phyloP scores from a whole-genome alignment of 805 yeast species.

The Ogataea methanolica region DNA sequence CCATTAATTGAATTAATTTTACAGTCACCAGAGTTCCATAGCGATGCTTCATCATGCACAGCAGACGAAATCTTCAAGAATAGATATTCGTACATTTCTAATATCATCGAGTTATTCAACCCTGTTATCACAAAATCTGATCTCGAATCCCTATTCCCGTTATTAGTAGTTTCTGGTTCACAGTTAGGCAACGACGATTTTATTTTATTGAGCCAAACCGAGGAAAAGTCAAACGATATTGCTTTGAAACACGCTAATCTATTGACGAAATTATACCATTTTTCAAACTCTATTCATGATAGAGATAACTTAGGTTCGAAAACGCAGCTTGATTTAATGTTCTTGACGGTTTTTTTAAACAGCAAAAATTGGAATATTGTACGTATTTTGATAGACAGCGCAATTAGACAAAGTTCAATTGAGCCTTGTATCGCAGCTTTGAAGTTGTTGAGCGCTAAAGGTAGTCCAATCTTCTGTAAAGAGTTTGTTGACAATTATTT shows the following conservation, averaged over 20 bases:
- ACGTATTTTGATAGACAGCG: constrained; percentile 9
- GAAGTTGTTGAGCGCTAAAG: constrained; percentile 5
- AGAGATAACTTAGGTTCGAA: constrained; percentile 2
- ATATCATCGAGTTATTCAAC: constrained; percentile 15
- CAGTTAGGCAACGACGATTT: constrained; percentile 23
- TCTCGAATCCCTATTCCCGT: constrained; percentile 20
- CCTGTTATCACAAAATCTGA: constrained; percentile 16
- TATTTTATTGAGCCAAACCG: constrained; percentile 8
- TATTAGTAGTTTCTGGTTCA: constrained; percentile 24
- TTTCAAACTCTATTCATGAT: constrained; percentile 9
- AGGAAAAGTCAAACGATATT: not conserved
- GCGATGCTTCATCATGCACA: not conserved
- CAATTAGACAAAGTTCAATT: constrained; percentile 13
- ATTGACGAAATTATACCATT: constrained; percentile 10
- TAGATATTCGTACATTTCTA: constrained; percentile 16
- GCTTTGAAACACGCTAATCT: constrained; percentile 10
- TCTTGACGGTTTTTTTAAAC: constrained; percentile 14
- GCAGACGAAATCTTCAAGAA: constrained; percentile 16
- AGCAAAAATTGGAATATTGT: constrained; percentile 14
- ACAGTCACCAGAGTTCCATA: constrained; percentile 28
- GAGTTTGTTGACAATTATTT: constrained; percentile 11
- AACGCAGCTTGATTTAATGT: constrained; percentile 12
- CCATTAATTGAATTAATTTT: constrained; percentile 17
- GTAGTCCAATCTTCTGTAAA: constrained; percentile 7
- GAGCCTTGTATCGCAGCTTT: constrained; percentile 7